Percentiles rank a stretch among this genome's conserved stretches.
phyloP scores from a whole-genome alignment of 2,329 filamentous ascomycete species.

The Annulohypoxylon truncatum region DNA sequence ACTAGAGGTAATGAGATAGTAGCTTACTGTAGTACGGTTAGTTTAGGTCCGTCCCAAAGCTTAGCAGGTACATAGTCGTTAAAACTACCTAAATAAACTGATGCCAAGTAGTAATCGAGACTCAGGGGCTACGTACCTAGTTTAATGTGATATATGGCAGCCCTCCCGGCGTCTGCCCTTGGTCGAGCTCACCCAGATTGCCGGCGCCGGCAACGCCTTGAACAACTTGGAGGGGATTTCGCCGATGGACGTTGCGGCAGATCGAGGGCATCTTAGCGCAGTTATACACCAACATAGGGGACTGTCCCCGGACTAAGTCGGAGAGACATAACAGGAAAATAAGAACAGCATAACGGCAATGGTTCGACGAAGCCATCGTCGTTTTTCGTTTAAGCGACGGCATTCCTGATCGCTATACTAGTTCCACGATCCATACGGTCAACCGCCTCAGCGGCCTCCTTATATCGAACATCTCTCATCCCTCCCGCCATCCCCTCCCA shows the following conservation, averaged over 20 bases:
- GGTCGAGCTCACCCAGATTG: background rate
- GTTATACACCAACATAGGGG: background rate
- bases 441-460: too few species aligned
- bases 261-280: constrained; percentile 9
- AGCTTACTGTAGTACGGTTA: background rate
- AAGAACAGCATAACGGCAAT: background rate
- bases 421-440: too few species aligned
- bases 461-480: too few species aligned
- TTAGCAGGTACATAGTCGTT: too few species aligned
- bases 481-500: too few species aligned
- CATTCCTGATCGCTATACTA: background rate
- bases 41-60: too few species aligned
- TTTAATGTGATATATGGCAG: background rate
- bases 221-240: background rate
- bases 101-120: too few species aligned
- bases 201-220: background rate
- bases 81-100: too few species aligned
- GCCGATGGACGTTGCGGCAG: background rate
- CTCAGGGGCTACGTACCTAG: background rate
- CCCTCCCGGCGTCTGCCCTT: background rate
- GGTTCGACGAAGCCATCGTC: background rate
- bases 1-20: background rate
- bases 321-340: background rate
- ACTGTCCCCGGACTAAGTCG: background rate
- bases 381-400: background rate